Percentiles rank a stretch among this genome's conserved stretches.
phyloP scores from a whole-genome alignment of 805 yeast genomes.

The Spathaspora sp. region DNA sequence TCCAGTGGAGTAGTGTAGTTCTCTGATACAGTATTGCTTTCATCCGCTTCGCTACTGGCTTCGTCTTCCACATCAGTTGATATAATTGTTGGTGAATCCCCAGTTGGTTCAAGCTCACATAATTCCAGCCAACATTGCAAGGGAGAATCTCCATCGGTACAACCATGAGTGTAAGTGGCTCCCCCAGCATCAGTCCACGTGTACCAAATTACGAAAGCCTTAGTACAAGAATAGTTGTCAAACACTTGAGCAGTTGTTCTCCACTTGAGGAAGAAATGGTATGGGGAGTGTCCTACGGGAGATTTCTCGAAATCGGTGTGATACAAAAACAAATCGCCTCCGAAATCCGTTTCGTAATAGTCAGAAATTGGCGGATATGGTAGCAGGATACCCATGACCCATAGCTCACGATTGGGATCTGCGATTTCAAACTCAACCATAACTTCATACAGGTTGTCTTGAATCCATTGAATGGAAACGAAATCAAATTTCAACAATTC shows the following conservation, averaged over 20 bases:
- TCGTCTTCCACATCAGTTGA: too few relatives aligned
- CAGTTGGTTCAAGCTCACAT: neutral
- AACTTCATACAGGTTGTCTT: neutral
- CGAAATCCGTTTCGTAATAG: neutral
- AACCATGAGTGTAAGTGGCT: too few relatives aligned
- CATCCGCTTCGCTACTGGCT: too few relatives aligned
- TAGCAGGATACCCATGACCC: neutral
- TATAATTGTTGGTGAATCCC: neutral
- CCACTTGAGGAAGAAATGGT: neutral
- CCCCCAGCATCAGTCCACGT: neutral
- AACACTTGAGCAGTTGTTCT: neutral
- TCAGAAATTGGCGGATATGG: neutral
- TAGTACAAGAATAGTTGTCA: neutral
- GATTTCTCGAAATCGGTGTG: neutral
- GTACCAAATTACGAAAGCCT: too few relatives aligned
- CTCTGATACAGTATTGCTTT: too few relatives aligned
- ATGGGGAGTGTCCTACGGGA: neutral
- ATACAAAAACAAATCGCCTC: too few relatives aligned
- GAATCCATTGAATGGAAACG: neutral
- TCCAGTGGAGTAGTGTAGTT: too few relatives aligned
- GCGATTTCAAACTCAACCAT: neutral
- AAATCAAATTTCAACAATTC: neutral
- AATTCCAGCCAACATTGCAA: neutral
- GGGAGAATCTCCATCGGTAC: neutral
- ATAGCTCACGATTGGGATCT: neutral